Evolutionary conservation across 257 asterid species (phyloP).

Genomic region (Dorcoceras hygrometricum): DNA sequence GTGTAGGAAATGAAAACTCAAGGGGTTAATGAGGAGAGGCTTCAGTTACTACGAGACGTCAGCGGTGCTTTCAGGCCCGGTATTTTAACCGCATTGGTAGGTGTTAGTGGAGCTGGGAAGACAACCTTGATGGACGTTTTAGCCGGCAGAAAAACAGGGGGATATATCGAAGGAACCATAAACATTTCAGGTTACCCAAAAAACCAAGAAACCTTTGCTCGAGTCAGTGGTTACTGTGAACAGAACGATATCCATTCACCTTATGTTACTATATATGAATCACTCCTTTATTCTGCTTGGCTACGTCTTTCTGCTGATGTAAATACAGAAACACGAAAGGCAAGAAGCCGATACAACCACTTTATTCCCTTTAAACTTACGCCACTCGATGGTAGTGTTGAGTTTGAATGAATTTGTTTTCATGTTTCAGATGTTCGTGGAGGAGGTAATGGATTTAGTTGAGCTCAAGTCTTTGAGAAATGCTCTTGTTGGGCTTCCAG

Average conservation of each 20-base stretch:
- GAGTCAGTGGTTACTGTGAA: conserved; percentile 87
- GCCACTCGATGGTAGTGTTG: too few relatives aligned
- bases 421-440: conserved; percentile 69
- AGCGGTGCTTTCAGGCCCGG: conserved; percentile 90
- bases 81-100: conserved; percentile 72
- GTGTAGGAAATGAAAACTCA: conserved; percentile 75
- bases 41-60: conserved; percentile 65
- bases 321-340: conserved; percentile 67
- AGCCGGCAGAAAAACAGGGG: conserved; percentile 87
- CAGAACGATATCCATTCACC: conserved; percentile 92
- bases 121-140: conserved; percentile 90
- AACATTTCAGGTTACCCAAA: conserved; percentile 74
- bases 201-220: conserved; percentile 78
- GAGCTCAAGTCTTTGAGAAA: conserved; percentile 62
- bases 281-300: conserved; percentile 90
- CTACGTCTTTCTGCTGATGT: conserved; percentile 80
- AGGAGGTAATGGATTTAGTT: too few relatives aligned
- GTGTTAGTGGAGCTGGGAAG: conserved; percentile 95
- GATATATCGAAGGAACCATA: conserved; percentile 70
- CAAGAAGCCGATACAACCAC: conserved; percentile 23
- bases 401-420: too few relatives aligned
- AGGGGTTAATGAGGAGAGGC: conserved; percentile 57
- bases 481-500: conserved; percentile 84
- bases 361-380: neutral
- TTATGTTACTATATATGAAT: conserved; percentile 72